Conservation (phyloP, 2,329 filamentous ascomycete species). For the Graphium sp. region DNA sequence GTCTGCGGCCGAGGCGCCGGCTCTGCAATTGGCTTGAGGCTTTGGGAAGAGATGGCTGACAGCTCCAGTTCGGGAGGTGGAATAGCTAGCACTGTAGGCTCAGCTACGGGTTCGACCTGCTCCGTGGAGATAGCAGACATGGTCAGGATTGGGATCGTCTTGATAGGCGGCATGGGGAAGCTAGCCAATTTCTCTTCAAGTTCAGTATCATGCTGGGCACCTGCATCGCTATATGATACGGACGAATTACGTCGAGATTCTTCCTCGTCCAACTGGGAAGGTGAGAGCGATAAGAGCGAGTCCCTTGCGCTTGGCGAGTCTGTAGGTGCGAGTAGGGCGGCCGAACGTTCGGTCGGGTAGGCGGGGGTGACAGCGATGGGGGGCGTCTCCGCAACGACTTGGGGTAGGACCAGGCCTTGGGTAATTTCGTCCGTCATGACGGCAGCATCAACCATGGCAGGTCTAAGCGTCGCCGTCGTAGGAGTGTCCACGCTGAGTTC, state of each 20-base stretch:
- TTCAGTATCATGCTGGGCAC: slow-evolving; percentile 30
- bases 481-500: slow-evolving; percentile 18
- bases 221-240: slow-evolving; percentile 33
- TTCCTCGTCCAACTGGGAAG: slow-evolving; percentile 11
- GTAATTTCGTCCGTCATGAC: slow-evolving; percentile 24
- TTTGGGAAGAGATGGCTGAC: neutral
- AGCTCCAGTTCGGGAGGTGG: slow-evolving; percentile 2
- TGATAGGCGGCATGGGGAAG: slow-evolving; percentile 34
- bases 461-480: slow-evolving; percentile 4
- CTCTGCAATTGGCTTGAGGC: neutral
- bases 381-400: too few species aligned
- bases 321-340: too few species aligned
- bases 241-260: slow-evolving; percentile 25
- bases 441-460: slow-evolving; percentile 22
- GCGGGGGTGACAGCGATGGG: too few species aligned
- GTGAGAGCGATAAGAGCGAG: too few species aligned
- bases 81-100: slow-evolving; percentile 6
- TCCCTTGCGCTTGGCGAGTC: too few species aligned
- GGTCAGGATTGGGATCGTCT: slow-evolving; percentile 8
- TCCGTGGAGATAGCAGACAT: slow-evolving; percentile 11
- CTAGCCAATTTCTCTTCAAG: slow-evolving; percentile 33
- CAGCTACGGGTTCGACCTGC: slow-evolving; percentile 12
- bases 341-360: too few species aligned
- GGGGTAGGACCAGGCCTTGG: slow-evolving; percentile 6
- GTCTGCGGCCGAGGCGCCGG: neutral